phyloP scores from a whole-genome alignment of 495 filamentous ascomycete genomes.

The Penicillium lividum region DNA sequence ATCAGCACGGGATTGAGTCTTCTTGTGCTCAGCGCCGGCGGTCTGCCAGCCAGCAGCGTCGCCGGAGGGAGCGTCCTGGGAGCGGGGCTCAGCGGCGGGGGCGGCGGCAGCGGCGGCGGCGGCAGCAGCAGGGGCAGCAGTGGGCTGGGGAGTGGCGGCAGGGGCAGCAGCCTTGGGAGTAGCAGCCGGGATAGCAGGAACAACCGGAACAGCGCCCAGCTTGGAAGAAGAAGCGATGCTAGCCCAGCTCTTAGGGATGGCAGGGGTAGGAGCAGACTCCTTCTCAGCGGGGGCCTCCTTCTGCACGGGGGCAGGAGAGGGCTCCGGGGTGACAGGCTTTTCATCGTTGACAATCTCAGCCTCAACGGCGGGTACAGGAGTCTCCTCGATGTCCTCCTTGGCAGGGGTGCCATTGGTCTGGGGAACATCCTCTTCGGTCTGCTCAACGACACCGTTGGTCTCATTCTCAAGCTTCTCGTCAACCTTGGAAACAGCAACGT shows the following conservation, averaged over 20 bases:
- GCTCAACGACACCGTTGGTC: conserved; percentile 29
- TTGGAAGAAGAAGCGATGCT: conserved; percentile 60
- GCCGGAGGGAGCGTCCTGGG: conserved; percentile 48
- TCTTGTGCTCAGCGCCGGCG: conserved; percentile 72
- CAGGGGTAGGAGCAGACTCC: conserved; percentile 51
- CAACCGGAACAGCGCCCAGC: conserved; percentile 36
- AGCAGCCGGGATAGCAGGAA: conserved; percentile 39
- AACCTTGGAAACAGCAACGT: conserved; percentile 50
- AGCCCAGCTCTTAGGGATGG: conserved; percentile 85
- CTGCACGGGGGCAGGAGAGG: conserved; percentile 40
- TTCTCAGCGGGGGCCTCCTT: conserved; percentile 51
- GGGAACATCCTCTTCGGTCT: conserved; percentile 34
- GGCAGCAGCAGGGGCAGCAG: conserved; percentile 32
- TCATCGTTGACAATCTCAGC: conserved; percentile 52
- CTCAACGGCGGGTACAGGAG: conserved; percentile 41
- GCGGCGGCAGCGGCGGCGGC: conserved; percentile 30
- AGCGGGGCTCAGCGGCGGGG: conserved; percentile 35
- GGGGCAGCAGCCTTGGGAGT: conserved; percentile 42
- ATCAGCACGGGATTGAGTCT: conserved; percentile 72
- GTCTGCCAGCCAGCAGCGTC: conserved; percentile 73
- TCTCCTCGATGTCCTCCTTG: conserved; percentile 29
- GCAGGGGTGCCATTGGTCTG: conserved; percentile 46
- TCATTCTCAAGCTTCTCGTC: conserved; percentile 59
- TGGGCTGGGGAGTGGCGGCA: conserved; percentile 35
- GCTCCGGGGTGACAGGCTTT: conserved; percentile 54